A percentile compares a stretch with the other conserved stretches of the same genome.
phyloP scores from a whole-genome alignment of 2,329 filamentous ascomycete species.

The Dactylonectria macrodidyma region DNA sequence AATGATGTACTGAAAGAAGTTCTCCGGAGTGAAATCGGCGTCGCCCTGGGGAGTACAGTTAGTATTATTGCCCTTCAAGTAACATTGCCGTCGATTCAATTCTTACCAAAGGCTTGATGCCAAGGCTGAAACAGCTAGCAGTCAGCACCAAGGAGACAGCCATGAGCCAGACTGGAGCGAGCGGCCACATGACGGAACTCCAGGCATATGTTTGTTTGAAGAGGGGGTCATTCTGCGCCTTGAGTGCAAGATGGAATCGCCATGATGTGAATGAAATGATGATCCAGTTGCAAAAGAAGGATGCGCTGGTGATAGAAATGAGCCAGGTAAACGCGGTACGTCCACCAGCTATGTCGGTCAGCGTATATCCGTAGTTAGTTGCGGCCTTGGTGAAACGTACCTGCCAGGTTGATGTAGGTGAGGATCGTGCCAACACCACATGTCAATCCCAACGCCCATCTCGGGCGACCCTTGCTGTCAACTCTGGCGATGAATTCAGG shows the following conservation, averaged over 20 bases:
- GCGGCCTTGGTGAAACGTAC: not conserved
- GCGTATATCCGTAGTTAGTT: not conserved
- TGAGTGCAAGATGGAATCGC: constrained; percentile 21
- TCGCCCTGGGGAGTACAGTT: not conserved
- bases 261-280: constrained; percentile 23
- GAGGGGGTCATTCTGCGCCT: constrained; percentile 21
- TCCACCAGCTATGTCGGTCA: constrained; percentile 13
- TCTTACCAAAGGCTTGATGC: not conserved
- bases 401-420: constrained; percentile 30
- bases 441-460: constrained; percentile 19
- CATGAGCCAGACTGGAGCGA: not conserved
- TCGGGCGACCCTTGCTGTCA: constrained; percentile 20
- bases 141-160: not conserved
- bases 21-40: constrained; percentile 11
- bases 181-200: constrained; percentile 20
- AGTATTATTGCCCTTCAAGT: not conserved
- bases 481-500: constrained; percentile 20
- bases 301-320: constrained; percentile 30
- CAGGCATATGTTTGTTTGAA: constrained; percentile 22
- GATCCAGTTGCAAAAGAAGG: constrained; percentile 30
- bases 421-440: constrained; percentile 11
- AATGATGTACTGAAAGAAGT: constrained; percentile 29
- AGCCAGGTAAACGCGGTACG: constrained; percentile 22
- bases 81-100: not conserved
- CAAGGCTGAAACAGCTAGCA: not conserved